These are phyloP conservation scores for Parasitella parasitica DNA, from an alignment of 371 early-diverging fungal genomes.

Conservation along the genomic window DNA sequence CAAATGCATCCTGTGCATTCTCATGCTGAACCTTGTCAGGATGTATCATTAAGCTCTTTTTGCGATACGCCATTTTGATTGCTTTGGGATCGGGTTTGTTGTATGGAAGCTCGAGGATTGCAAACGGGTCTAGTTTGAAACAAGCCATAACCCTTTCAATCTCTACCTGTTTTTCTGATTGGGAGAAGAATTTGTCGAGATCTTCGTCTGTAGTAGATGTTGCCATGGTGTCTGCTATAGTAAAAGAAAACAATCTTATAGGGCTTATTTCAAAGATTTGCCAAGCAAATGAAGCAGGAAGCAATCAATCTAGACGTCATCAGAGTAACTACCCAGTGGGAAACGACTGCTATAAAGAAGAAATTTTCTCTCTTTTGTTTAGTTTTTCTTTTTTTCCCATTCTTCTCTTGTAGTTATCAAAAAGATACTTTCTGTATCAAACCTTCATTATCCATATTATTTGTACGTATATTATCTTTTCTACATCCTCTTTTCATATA, in stretches of 20 bases:
- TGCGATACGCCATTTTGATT: constrained; percentile 77
- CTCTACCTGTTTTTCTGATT: constrained; percentile 74
- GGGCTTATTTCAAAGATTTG: too few species aligned
- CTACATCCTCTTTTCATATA: neutral
- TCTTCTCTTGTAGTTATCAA: neutral
- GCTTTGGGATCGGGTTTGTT: constrained; percentile 55
- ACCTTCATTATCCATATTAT: neutral
- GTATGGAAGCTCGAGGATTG: constrained; percentile 73
- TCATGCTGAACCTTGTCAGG: constrained; percentile 87
- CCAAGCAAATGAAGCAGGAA: too few species aligned
- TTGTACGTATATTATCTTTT: neutral
- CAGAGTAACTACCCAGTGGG: neutral
- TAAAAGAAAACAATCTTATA: neutral
- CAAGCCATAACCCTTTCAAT: constrained; percentile 82
- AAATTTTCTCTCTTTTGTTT: neutral
- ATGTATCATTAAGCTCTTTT: constrained; percentile 86
- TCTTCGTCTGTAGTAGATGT: constrained; percentile 39
- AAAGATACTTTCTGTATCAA: neutral
- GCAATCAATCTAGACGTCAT: neutral
- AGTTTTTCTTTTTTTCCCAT: neutral
- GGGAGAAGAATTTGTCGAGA: constrained; percentile 66
- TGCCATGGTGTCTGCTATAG: constrained; percentile 1
- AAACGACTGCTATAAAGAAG: neutral
- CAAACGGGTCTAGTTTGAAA: constrained; percentile 80
- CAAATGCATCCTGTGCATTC: constrained; percentile 81